These are phyloP conservation scores for Saussurea involucrata DNA, from an alignment of 129 eudicot species.

Conservation along the genomic window DNA sequence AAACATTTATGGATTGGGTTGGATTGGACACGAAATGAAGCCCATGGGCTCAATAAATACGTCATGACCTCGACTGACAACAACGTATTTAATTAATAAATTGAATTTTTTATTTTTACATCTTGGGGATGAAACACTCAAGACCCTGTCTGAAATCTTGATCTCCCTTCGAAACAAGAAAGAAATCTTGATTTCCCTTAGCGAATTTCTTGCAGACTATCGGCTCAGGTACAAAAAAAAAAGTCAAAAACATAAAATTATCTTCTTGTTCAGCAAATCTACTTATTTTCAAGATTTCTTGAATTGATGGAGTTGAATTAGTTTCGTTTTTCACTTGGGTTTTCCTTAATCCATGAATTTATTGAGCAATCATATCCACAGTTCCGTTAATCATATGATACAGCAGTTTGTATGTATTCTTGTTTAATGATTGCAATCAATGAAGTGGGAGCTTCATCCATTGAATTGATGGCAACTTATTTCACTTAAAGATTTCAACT, in stretches of 20 bases:
- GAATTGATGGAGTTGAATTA: neutral
- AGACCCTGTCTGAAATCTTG: slow-evolving; percentile 28
- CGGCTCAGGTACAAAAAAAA: slow-evolving; percentile 24
- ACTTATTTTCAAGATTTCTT: slow-evolving; percentile 16
- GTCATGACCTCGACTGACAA: slow-evolving; percentile 14
- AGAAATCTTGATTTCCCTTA: slow-evolving; percentile 28
- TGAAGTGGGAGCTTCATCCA: neutral
- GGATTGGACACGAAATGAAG: slow-evolving; percentile 1
- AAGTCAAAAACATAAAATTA: slow-evolving; percentile 17
- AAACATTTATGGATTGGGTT: neutral
- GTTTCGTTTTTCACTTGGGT: slow-evolving; percentile 15
- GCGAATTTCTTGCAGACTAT: slow-evolving; percentile 1
- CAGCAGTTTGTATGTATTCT: neutral
- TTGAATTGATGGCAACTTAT: slow-evolving; percentile 16
- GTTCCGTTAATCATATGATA: neutral
- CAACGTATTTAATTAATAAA: neutral
- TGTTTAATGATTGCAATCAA: slow-evolving; percentile 18
- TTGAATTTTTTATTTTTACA: slow-evolving; percentile 4
- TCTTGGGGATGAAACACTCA: slow-evolving; percentile 23
- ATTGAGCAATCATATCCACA: neutral
- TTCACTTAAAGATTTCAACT: slow-evolving; percentile 26
- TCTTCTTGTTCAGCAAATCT: slow-evolving; percentile 7
- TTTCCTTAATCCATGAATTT: neutral
- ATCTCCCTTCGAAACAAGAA: slow-evolving; percentile 22
- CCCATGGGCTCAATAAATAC: slow-evolving; percentile 29